Percentiles rank a stretch among this genome's conserved stretches.
Evolutionary conservation across 1,284 basidiomycete genomes (phyloP).

Genomic region (Cystobasidium slooffiae): DNA sequence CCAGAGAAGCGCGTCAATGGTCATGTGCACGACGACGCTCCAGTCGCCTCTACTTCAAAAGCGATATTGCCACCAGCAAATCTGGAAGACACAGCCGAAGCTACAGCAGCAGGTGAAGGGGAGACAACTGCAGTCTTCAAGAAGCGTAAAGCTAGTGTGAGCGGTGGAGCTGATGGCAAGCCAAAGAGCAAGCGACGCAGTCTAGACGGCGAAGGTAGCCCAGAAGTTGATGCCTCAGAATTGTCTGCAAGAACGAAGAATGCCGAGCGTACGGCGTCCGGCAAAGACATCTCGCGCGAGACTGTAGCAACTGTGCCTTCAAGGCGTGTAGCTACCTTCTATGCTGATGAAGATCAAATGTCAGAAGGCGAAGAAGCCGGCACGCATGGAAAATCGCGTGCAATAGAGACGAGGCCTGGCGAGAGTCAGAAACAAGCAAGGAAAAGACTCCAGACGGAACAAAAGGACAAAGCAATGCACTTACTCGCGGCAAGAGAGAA

Average conservation of each 20-base stretch:
- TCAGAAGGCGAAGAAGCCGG: slow-evolving; percentile 21
- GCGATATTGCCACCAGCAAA: slow-evolving; percentile 24
- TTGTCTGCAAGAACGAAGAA: background rate
- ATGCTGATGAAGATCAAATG: slow-evolving; percentile 20
- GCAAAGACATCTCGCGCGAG: background rate
- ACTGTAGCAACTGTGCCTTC: background rate
- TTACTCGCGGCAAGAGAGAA: slow-evolving; percentile 69
- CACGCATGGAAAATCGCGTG: background rate
- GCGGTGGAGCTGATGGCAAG: background rate
- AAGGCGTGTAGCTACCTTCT: slow-evolving; percentile 28
- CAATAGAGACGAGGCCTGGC: background rate
- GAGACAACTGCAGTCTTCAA: slow-evolving; percentile 8
- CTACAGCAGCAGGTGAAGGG: background rate
- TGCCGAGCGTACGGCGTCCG: background rate
- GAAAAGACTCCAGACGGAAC: slow-evolving; percentile 39
- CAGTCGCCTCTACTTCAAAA: slow-evolving; percentile 39
- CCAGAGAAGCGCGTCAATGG: background rate
- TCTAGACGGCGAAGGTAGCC: background rate
- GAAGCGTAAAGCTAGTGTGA: slow-evolving; percentile 22
- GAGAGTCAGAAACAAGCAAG: slow-evolving; percentile 39
- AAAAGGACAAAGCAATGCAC: slow-evolving; percentile 52
- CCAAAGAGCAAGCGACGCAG: slow-evolving; percentile 1
- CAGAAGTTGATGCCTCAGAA: background rate
- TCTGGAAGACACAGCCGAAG: background rate
- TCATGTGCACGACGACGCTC: slow-evolving; percentile 3